These are phyloP conservation scores for Cytospora chrysosperma DNA, from an alignment of 2,329 filamentous ascomycete species.

Conservation along the genomic window DNA sequence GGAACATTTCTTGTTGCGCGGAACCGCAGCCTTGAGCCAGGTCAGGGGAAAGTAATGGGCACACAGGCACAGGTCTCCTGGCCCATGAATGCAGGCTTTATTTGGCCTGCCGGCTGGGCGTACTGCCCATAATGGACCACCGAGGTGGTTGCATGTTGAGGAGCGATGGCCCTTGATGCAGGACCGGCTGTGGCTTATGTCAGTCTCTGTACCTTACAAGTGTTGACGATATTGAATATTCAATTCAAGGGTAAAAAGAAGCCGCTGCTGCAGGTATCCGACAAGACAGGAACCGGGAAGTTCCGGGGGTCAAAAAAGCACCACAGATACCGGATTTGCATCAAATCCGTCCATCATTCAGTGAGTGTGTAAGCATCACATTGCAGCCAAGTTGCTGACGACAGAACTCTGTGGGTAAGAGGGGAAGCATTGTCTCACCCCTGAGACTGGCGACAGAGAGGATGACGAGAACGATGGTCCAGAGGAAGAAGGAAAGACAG, in stretches of 20 bases:
- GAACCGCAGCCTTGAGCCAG: conserved; percentile 56
- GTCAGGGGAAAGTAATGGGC: conserved; percentile 25
- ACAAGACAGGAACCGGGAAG: not conserved
- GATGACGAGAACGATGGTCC: not conserved
- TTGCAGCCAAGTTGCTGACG: not conserved
- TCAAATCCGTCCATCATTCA: no score
- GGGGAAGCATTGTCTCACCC: not conserved
- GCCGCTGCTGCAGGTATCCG: not conserved
- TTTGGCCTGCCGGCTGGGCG: conserved; percentile 70
- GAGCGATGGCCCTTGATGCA: conserved; percentile 76
- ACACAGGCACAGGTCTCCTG: conserved; percentile 62
- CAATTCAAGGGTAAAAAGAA: not conserved
- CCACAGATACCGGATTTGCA: not conserved
- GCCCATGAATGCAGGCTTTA: conserved; percentile 66
- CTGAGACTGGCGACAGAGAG: not conserved
- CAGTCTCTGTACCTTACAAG: not conserved
- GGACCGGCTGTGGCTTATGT: conserved; percentile 54
- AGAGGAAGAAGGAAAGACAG: not conserved
- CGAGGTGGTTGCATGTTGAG: conserved; percentile 66
- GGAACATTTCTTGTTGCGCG: conserved; percentile 55
- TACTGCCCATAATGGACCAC: conserved; percentile 43
- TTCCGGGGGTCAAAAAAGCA: not conserved
- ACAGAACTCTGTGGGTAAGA: not conserved
- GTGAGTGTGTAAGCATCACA: not conserved
- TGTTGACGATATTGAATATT: not conserved